phyloP scores from a whole-genome alignment of 75 land plant genomes.

The Larix kaempferi region DNA sequence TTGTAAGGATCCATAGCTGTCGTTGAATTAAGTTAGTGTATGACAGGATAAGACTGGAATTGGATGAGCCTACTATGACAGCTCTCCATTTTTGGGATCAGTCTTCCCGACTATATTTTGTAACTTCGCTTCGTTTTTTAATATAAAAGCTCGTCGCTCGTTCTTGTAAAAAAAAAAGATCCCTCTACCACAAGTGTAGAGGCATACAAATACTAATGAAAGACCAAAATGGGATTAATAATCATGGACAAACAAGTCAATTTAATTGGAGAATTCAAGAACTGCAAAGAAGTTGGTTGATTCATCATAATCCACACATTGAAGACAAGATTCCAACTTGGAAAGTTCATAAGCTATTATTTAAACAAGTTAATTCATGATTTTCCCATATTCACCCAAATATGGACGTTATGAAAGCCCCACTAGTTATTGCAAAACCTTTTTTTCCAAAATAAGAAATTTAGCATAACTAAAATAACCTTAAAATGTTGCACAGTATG shows the following conservation, averaged over 20 bases:
- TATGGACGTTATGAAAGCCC: not conserved
- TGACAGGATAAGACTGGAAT: too few relatives aligned
- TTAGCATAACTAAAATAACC: not conserved
- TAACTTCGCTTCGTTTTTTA: too few relatives aligned
- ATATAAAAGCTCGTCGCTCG: too few relatives aligned
- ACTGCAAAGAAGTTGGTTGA: not conserved
- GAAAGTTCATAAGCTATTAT: not conserved
- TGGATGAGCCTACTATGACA: too few relatives aligned
- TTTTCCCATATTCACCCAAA: not conserved
- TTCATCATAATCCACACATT: not conserved
- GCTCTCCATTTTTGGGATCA: too few relatives aligned
- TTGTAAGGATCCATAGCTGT: too few relatives aligned
- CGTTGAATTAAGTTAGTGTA: too few relatives aligned
- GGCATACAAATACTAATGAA: not conserved
- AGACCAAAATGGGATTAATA: not conserved
- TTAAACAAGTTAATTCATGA: not conserved
- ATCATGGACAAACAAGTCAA: not conserved
- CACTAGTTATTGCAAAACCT: not conserved
- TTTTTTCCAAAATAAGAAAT: not conserved
- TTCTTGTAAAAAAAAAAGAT: too few relatives aligned
- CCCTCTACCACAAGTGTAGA: too few relatives aligned
- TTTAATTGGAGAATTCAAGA: not conserved
- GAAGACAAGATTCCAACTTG: not conserved
- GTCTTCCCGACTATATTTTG: too few relatives aligned
- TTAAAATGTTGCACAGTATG: not conserved